Base-by-base conservation (phyloP, 2,329 filamentous ascomycete genomes). In the Phialophora macrospora region DNA sequence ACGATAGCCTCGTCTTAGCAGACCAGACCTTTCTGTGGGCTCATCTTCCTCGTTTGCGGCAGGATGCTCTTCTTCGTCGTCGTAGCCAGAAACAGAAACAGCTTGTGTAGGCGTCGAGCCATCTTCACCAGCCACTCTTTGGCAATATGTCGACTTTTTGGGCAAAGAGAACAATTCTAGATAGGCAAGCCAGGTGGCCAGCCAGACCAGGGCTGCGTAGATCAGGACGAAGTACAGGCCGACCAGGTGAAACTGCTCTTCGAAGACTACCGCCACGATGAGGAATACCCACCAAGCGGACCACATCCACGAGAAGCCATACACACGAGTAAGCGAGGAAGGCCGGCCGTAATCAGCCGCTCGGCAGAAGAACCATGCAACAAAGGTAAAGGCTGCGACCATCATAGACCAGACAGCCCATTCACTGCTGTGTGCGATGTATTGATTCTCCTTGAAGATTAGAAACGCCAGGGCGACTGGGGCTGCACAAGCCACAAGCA, bases 331-430 rank as follows among this genome's bases (percentile, higher is more conserved):
- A 6, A 98, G 85, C 3, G 94, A 94, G 20, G 91, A 95, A 1
- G 95, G 94, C 14, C 94, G 86, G 55, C 90, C 86, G 67, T 89
- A 90, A 73, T 93, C 90, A 17, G 92, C 90, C 1, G 91, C 88
- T 20, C 89, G 86, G 72, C 92, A 88, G 41, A 96, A 83, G 69
- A 92, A 89, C 94, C 94, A 98, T 54, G 92, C 88, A 22, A 89
- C 77, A 65, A 90, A 88, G 73, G 95, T 87, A 82, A 93, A 97
- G 0, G 92, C 83, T 0, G 90, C 90, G 0, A 94, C 74, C 80
- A 93, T 90, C 89, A 96, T 96, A 30, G 87, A 87, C 92, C 93
- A 96, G 74, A 97, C 90, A 4, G 91, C 84, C 75, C 95, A 98
- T 55, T 88, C 85, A 72, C 90, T 96, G 78, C 92, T 93, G 79